Conservation (phyloP, 2,329 filamentous ascomycete genomes). For the Camillea tinctor region DNA sequence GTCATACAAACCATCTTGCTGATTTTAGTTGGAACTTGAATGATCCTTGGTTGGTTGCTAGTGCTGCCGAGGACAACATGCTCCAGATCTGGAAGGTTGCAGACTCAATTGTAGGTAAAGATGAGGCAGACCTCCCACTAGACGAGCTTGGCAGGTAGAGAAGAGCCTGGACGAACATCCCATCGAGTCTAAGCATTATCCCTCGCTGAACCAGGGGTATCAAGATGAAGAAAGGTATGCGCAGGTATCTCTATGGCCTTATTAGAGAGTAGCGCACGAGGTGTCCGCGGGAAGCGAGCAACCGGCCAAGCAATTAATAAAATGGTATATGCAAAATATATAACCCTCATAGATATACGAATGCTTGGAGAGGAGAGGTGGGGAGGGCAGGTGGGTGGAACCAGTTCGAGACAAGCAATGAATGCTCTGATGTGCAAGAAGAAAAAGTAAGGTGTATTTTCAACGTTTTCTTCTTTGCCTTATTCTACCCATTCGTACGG, state of each 20-base stretch:
- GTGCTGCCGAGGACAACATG: slow-evolving; percentile 93
- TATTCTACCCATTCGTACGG: no score
- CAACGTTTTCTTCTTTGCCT: no score
- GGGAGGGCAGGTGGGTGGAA: no score
- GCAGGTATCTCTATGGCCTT: slow-evolving; percentile 16
- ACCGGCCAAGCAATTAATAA: not conserved
- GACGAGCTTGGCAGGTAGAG: slow-evolving; percentile 70
- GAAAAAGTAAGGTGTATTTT: no score
- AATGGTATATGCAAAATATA: slow-evolving; percentile 1
- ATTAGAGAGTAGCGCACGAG: slow-evolving; percentile 9
- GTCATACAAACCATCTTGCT: slow-evolving; percentile 93
- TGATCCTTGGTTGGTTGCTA: slow-evolving; percentile 94
- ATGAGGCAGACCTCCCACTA: slow-evolving; percentile 71
- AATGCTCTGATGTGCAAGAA: no score
- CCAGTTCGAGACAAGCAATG: no score
- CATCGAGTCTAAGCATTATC: slow-evolving; percentile 8
- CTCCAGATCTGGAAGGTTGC: slow-evolving; percentile 92
- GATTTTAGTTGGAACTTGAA: slow-evolving; percentile 99
- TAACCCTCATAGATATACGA: not conserved
- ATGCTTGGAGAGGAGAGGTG: no score
- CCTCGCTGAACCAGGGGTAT: slow-evolving; percentile 3
- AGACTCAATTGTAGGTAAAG: slow-evolving; percentile 76
- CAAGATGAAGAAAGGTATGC: slow-evolving; percentile 11
- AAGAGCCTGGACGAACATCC: slow-evolving; percentile 7
- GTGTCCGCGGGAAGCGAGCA: slow-evolving; percentile 7